Percentiles rank a stretch among this genome's conserved stretches.
These are phyloP conservation scores for Candida maris DNA, from an alignment of 805 yeast genomes.

Conservation along the genomic window DNA sequence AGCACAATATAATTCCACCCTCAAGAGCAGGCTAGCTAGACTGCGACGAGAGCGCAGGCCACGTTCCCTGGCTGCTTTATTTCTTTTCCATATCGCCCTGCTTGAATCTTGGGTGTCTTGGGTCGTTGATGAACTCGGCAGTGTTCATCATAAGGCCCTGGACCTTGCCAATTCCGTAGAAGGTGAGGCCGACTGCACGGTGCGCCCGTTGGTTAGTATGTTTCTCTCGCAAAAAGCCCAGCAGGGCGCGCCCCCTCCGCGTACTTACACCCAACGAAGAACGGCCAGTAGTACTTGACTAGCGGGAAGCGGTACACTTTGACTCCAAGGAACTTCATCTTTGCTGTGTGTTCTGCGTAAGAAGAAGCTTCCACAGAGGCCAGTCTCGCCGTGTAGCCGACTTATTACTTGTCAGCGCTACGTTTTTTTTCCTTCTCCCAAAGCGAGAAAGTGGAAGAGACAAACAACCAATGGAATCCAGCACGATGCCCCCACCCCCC, in stretches of 20 bases:
- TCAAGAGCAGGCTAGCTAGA: no score
- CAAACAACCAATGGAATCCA: no score
- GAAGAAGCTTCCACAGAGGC: no score
- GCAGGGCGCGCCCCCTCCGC: background rate
- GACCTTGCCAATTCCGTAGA: conserved; percentile 66
- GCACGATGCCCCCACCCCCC: no score
- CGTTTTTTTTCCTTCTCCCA: no score
- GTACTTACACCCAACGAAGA: conserved; percentile 74
- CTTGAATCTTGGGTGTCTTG: conserved; percentile 89
- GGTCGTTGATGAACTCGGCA: conserved; percentile 84
- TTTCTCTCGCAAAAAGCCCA: background rate
- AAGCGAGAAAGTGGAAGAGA: no score
- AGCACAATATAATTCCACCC: no score
- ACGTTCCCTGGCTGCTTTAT: conserved; percentile 19
- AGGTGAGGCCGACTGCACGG: conserved; percentile 52
- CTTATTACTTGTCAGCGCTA: background rate
- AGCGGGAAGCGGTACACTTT: conserved; percentile 35
- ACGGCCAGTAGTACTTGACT: conserved; percentile 82
- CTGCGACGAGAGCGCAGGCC: no score
- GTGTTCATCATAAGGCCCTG: conserved; percentile 67
- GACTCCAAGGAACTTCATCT: conserved; percentile 33
- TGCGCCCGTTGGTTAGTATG: conserved; percentile 7
- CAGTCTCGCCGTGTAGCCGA: no score
- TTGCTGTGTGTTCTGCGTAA: conserved; percentile 6
- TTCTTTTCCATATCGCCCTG: conserved; percentile 32